Base-by-base conservation (phyloP, 306 rosid species). In the Malus sylvestris region DNA sequence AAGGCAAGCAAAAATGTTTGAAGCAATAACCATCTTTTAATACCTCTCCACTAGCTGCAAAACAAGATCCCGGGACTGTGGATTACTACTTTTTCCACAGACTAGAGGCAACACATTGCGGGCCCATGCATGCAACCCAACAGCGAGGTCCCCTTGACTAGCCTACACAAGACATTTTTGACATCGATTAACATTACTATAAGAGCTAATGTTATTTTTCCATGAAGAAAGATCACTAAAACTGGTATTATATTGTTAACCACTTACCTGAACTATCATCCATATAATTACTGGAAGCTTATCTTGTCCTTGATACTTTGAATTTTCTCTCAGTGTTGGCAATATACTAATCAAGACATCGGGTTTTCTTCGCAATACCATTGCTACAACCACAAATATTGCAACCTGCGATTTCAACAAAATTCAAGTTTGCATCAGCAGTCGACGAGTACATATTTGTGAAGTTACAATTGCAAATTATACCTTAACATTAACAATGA, bases 251-350 rank as follows among this genome's bases (percentile, higher is more conserved):
- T 46, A 70, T 65, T 51, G 71, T 82, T 67, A 76, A 67, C 29
- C 22, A 74, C 85, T 80, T 76, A 95, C 98, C 97, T 95, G 98
- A 80, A 82, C 80, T 75, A 86, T 69, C 88, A 92, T 88, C 98
- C 98, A 92, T 51, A 84, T 86, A 61, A 87, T 80, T 78, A 95
- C 83, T 71, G 93, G 86, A 81, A 95, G 96, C 83, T 89, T 92
- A 87, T 95, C 98, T 72, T 89, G 97, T 72, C 96, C 98, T 88
- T 89, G 95, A 85, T 89, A 95, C 83, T 90, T 92, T 12, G 86
- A 25, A 84, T 79, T 81, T 70, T 95, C 97, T 80, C 85, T 91
- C 81, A 95, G 79, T 23, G 80, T 82, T 30, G 93, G 93, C 81
- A 90, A 87, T 45, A 88, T 76, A 52, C 75, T 25, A 45, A 82